These are phyloP conservation scores for Yamadazyma sp. DNA, from an alignment of 1,139 yeast species.

Conservation along the genomic window DNA sequence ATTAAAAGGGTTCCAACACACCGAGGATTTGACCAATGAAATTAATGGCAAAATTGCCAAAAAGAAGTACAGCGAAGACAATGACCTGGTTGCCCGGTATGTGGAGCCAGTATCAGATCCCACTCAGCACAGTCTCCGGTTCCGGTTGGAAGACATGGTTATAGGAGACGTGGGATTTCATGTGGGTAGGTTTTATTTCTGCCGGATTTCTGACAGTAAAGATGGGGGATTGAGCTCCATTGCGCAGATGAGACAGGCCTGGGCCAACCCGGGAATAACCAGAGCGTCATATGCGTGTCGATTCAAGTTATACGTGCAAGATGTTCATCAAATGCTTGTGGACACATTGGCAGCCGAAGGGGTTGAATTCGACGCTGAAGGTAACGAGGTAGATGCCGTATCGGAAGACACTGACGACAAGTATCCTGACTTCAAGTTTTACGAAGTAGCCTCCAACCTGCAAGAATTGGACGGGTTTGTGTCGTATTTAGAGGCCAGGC, in stretches of 20 bases:
- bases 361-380: constrained; percentile 34
- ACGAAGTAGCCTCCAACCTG: constrained; percentile 42
- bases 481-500: constrained; percentile 22
- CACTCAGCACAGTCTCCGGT: constrained; percentile 33
- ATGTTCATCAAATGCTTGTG: constrained; percentile 37
- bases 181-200: constrained; percentile 47
- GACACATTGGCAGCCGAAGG: constrained; percentile 31
- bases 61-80: constrained; percentile 27
- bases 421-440: constrained; percentile 30
- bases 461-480: constrained; percentile 34
- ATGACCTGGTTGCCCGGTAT: constrained; percentile 25
- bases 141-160: constrained; percentile 42
- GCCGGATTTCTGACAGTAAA: constrained; percentile 39
- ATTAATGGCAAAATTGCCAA: constrained; percentile 33
- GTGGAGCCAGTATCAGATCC: constrained; percentile 48
- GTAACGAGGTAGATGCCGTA: constrained; percentile 25
- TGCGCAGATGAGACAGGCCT: constrained; percentile 29
- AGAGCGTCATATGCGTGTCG: constrained; percentile 29
- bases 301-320: constrained; percentile 54
- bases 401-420: constrained; percentile 6
- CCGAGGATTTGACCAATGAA: constrained; percentile 31
- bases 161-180: constrained; percentile 50
- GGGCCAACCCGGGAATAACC: constrained; percentile 19
- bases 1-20: constrained; percentile 36
- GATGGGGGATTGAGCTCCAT: constrained; percentile 43